Conservation (phyloP, 345 rosid species). For the Pistacia integerrima region DNA sequence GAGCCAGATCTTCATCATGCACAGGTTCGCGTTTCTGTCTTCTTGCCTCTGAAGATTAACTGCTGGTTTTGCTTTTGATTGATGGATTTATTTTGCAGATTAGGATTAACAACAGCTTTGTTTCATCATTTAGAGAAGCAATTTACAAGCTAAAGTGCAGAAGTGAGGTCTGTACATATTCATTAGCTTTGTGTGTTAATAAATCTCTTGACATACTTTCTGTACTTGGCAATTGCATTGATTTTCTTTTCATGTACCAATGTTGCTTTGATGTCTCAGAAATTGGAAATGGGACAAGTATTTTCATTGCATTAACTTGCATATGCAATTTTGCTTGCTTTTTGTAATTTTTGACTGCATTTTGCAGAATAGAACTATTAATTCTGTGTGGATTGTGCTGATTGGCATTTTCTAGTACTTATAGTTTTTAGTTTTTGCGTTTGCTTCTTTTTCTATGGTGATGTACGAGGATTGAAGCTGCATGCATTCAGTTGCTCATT, state of each 20-base stretch:
- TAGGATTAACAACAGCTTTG: constrained; percentile 97
- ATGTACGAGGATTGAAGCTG: background rate
- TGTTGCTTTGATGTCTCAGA: too few species aligned
- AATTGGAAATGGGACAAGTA: background rate
- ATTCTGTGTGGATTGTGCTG: background rate
- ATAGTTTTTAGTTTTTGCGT: background rate
- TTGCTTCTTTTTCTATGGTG: background rate
- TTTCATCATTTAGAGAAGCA: constrained; percentile 96
- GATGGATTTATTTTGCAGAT: constrained; percentile 65
- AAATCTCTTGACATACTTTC: background rate
- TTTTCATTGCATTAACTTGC: too few species aligned
- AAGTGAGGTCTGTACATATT: constrained; percentile 70
- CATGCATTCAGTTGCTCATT: background rate
- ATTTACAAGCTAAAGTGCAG: constrained; percentile 98
- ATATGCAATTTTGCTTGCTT: background rate
- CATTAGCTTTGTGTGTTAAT: constrained; percentile 13
- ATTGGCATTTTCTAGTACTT: background rate
- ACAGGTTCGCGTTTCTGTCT: constrained; percentile 61
- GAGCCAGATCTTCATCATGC: constrained; percentile 99
- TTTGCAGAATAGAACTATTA: background rate
- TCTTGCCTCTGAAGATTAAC: constrained; percentile 11
- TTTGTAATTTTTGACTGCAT: background rate
- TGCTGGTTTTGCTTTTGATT: constrained; percentile 27
- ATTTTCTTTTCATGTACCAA: background rate
- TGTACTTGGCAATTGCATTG: background rate